Evolutionary conservation across 192 early-diverging fungal species (phyloP).

Genomic region (Gigaspora rosea): DNA sequence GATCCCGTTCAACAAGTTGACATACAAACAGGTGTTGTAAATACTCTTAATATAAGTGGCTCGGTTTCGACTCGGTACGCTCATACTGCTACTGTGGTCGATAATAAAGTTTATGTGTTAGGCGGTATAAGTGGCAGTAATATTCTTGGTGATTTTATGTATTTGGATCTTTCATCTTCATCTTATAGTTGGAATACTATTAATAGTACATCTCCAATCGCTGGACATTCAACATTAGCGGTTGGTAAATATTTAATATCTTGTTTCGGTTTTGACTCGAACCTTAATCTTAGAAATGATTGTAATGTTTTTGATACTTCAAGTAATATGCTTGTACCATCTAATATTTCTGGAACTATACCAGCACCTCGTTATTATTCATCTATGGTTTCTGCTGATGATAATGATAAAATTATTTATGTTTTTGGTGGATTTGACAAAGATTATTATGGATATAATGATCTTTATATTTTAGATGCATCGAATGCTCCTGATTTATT

Average conservation of each 20-base stretch:
- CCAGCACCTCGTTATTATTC: constrained; percentile 15
- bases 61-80: not conserved
- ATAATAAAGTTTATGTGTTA: constrained; percentile 11
- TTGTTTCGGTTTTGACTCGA: constrained; percentile 11
- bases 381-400: not conserved
- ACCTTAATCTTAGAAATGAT: not conserved
- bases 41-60: not conserved
- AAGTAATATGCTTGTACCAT: not conserved
- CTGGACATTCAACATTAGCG: constrained; percentile 18
- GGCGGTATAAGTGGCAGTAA: not conserved
- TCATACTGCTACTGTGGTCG: constrained; percentile 3
- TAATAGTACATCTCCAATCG: constrained; percentile 2
- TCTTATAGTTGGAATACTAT: constrained; percentile 8
- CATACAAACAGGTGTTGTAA: not conserved
- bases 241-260: constrained; percentile 24
- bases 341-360: not conserved
- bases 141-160: constrained; percentile 1
- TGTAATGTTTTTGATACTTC: constrained; percentile 27
- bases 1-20: constrained; percentile 5
- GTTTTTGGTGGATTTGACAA: constrained; percentile 25
- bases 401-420: constrained; percentile 1
- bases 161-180: not conserved
- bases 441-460: constrained; percentile 8
- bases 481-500: not conserved
- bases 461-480: constrained; percentile 17